Evolutionary conservation across 805 yeast species (phyloP).

Genomic region (Priceomyces fermenticarens): DNA sequence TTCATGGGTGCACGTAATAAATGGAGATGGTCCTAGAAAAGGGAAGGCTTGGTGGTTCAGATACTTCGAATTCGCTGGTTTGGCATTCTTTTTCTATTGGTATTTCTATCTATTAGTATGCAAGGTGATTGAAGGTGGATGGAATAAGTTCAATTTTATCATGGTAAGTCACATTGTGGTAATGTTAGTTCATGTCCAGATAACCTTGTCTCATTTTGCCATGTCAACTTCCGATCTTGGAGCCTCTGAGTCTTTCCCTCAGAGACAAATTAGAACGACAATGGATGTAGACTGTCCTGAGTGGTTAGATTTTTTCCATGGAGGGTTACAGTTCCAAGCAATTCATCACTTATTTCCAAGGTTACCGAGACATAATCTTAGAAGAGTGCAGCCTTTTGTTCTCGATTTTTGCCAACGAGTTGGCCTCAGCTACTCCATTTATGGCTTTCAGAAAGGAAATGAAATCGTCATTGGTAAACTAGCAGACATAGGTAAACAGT

Average conservation of each 20-base stretch:
- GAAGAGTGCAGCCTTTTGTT: slow-evolving; percentile 70
- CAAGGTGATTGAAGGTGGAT: slow-evolving; percentile 48
- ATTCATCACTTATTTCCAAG: slow-evolving; percentile 89
- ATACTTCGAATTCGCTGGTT: slow-evolving; percentile 71
- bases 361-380: slow-evolving; percentile 81
- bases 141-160: slow-evolving; percentile 56
- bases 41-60: slow-evolving; percentile 89
- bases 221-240: slow-evolving; percentile 91
- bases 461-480: slow-evolving; percentile 64
- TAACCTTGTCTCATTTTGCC: slow-evolving; percentile 86
- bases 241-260: slow-evolving; percentile 70
- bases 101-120: slow-evolving; percentile 64
- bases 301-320: slow-evolving; percentile 89
- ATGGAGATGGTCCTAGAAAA: slow-evolving; percentile 74
- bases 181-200: slow-evolving; percentile 92
- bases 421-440: slow-evolving; percentile 77
- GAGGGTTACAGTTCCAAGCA: slow-evolving; percentile 90
- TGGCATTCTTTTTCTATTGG: slow-evolving; percentile 74
- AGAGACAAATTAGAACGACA: slow-evolving; percentile 82
- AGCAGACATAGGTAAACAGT: slow-evolving; percentile 77
- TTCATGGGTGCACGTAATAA: slow-evolving; percentile 72
- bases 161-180: slow-evolving; percentile 76
- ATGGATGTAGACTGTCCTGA: slow-evolving; percentile 95
- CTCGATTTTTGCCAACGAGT: slow-evolving; percentile 71
- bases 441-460: slow-evolving; percentile 81